A percentile compares a stretch with the other conserved stretches of the same genome.
These are phyloP conservation scores for Stereum hirsutum DNA, from an alignment of 1,284 basidiomycete species.

Conservation along the genomic window DNA sequence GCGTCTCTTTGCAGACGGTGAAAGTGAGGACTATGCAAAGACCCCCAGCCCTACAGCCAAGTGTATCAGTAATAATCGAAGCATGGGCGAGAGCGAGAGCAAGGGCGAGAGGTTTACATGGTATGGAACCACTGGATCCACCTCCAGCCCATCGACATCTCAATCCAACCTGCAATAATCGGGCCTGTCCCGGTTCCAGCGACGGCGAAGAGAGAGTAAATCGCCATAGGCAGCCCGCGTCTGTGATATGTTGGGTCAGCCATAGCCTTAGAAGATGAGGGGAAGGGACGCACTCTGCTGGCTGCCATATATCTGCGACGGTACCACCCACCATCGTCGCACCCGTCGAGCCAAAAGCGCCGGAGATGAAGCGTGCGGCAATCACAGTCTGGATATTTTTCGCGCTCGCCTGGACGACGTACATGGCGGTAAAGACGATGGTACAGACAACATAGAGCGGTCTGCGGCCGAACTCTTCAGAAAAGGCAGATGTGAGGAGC, in stretches of 20 bases:
- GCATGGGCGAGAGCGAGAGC: not conserved
- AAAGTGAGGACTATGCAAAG: slow-evolving; percentile 33
- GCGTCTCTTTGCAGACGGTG: slow-evolving; percentile 51
- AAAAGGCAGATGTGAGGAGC: slow-evolving; percentile 62
- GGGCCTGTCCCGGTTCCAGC: slow-evolving; percentile 59
- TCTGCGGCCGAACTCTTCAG: slow-evolving; percentile 70
- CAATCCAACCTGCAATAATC: slow-evolving; percentile 58
- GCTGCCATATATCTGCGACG: slow-evolving; percentile 61
- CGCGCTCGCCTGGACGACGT: slow-evolving; percentile 52
- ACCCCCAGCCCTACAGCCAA: slow-evolving; percentile 29
- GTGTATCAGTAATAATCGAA: too few species aligned
- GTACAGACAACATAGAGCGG: slow-evolving; percentile 56
- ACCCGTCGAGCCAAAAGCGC: slow-evolving; percentile 60
- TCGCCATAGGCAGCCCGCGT: slow-evolving; percentile 64
- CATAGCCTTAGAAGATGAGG: not conserved
- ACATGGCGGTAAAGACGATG: slow-evolving; percentile 48
- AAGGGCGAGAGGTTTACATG: slow-evolving; percentile 31
- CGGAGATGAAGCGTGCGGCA: slow-evolving; percentile 57
- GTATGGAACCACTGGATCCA: slow-evolving; percentile 80
- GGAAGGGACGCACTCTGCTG: slow-evolving; percentile 35
- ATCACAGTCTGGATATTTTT: slow-evolving; percentile 65
- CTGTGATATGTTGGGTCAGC: slow-evolving; percentile 21
- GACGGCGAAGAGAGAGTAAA: slow-evolving; percentile 52
- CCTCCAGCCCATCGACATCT: slow-evolving; percentile 61
- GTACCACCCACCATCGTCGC: slow-evolving; percentile 75